Conservation (phyloP, 805 yeast species). For the Ogataea parapolymorpha region DNA sequence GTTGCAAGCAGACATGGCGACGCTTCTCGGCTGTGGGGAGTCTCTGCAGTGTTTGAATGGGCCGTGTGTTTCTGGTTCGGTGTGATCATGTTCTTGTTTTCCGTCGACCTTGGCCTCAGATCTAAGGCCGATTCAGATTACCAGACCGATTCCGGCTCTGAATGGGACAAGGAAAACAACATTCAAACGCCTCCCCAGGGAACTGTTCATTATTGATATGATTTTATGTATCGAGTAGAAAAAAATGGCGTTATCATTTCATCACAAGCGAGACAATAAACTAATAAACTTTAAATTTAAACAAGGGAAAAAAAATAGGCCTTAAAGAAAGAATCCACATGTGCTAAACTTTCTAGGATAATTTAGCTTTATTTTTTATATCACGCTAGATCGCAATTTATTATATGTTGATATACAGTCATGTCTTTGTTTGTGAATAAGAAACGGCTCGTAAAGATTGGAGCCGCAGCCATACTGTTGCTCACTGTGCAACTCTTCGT, state of each 20-base stretch:
- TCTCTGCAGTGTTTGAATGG: slow-evolving; percentile 81
- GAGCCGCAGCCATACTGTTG: not conserved
- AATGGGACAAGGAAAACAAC: slow-evolving; percentile 2
- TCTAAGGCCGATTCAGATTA: slow-evolving; percentile 8
- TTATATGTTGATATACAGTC: not conserved
- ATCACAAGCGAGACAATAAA: too few species aligned
- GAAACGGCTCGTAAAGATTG: slow-evolving; percentile 3
- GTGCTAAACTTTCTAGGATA: not conserved
- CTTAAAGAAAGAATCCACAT: not conserved
- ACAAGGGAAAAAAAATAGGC: not conserved
- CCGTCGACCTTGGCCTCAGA: slow-evolving; percentile 53
- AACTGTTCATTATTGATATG: slow-evolving; percentile 3
- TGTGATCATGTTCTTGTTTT: slow-evolving; percentile 55
- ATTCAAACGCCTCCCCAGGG: not conserved
- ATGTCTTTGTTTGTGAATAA: not conserved
- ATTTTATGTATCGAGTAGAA: not conserved
- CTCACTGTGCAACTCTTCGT: not conserved
- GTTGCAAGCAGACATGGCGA: slow-evolving; percentile 20
- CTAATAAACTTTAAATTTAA: too few species aligned
- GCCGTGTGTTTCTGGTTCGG: slow-evolving; percentile 83
- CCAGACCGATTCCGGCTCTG: slow-evolving; percentile 4
- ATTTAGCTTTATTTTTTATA: too few species aligned
- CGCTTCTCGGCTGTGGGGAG: slow-evolving; percentile 38
- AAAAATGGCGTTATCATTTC: not conserved
- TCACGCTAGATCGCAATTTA: too few species aligned